Evolutionary conservation across 345 rosid genomes (phyloP).

Genomic region (Barbarea vulgaris): DNA sequence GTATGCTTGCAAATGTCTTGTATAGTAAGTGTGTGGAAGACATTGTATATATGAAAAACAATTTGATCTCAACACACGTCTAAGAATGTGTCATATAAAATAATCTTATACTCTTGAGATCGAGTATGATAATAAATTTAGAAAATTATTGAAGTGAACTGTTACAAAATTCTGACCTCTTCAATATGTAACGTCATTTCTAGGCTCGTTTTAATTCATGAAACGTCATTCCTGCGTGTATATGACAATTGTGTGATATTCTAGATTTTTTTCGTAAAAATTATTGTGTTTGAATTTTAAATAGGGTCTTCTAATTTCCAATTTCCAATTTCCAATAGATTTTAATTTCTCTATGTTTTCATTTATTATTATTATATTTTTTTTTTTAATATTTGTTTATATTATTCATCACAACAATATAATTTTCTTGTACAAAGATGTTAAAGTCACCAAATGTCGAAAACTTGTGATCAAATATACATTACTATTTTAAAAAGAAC

Average conservation of each 20-base stretch:
- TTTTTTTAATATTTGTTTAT: too few relatives aligned
- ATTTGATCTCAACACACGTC: conserved; percentile 7
- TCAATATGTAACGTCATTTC: not conserved
- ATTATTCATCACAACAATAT: not conserved
- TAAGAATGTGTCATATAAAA: not conserved
- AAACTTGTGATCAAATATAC: conserved; percentile 30
- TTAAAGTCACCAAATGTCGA: conserved; percentile 7
- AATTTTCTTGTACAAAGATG: not conserved
- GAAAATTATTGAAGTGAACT: not conserved
- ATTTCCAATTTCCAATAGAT: not conserved
- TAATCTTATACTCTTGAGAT: not conserved
- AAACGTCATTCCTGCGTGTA: not conserved
- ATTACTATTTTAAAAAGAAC: conserved; percentile 13
- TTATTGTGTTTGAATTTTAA: not conserved
- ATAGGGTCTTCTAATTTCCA: too few relatives aligned
- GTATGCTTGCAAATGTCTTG: conserved; percentile 14
- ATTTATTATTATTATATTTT: too few relatives aligned
- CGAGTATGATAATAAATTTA: not conserved
- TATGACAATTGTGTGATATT: not conserved
- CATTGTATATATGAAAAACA: not conserved
- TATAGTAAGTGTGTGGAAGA: conserved; percentile 20
- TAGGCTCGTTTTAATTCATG: not conserved
- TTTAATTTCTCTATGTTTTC: not conserved
- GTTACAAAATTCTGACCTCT: not conserved
- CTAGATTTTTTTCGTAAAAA: not conserved